Evolutionary conservation across 352 stramenopile genomes (phyloP), one percentile per base, ranked within the genome.

Genomic region (Thalassiosira hispida): DNA sequence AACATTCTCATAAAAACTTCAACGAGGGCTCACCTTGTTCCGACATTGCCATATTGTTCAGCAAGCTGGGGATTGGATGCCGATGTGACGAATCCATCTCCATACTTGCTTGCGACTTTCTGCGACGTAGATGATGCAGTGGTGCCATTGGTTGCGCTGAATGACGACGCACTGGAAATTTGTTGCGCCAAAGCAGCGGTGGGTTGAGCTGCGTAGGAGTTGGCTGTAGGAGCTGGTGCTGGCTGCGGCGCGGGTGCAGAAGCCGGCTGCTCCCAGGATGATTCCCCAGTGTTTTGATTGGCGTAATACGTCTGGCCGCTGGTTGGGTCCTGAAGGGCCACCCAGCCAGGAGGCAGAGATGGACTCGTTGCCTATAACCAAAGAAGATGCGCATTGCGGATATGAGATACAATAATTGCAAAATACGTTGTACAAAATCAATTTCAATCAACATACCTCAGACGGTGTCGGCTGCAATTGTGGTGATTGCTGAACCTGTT

Each of bases 251-350:
- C 69, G 49, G 79, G 72, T 44, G 72, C 72, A 31, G 76, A 42
- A 38, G 62, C 73, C 12, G 97, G 97, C 57, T 94, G 95, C 60
- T 98, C 97, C 97, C 97, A 99, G 46, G 96, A 97, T 27, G 96
- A 98, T 89, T 98, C 95, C 12, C 96, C 96, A n/a, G 97, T 99
- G n/a, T 95, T 85, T 53, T 96, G 94, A 88, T 99, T 98, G 72
- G 97, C 98, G 79, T 98, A 99, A 92, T 99, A 99, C 22, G 94
- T 94, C 14, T 88, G 89, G 53, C 97, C 97, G 68, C 88, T 97
- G 74, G 68, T 75, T 23, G 89, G 88, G 59, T 96, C 92, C 59
- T 91, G 71, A 23, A 94, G 22, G 35, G 84, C 85, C 0, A 93
- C 75, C 91, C 91, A 96, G 25, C 87, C 89, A 56, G 75, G 35